phyloP scores from a whole-genome alignment of 2,329 filamentous ascomycete genomes.

The Paraphaeosphaeria minitans region DNA sequence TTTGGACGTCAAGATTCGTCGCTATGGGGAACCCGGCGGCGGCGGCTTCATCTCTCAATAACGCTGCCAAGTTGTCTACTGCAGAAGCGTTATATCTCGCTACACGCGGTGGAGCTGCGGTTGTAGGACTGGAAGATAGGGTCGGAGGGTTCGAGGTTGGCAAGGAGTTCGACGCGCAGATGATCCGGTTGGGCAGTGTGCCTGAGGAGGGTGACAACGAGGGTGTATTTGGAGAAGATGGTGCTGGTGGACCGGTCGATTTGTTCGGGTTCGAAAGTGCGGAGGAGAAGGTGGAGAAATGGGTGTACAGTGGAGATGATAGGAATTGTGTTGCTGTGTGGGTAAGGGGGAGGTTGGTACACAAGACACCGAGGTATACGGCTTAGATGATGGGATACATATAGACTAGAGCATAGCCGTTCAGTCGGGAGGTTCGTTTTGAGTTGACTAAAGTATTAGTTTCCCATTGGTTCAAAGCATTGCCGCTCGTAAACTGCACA shows the following conservation, averaged over 20 bases:
- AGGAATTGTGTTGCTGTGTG: conserved; percentile 87
- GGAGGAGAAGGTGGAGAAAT: conserved; percentile 87
- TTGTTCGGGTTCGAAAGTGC: conserved; percentile 91
- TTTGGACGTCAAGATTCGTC: conserved; percentile 75
- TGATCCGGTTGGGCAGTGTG: conserved; percentile 67
- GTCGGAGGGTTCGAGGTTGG: conserved; percentile 85
- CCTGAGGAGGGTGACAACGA: conserved; percentile 32
- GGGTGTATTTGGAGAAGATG: conserved; percentile 50
- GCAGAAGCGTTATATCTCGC: conserved; percentile 87
- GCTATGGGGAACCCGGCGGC: conserved; percentile 55
- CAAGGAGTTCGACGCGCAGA: conserved; percentile 89
- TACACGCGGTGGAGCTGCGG: conserved; percentile 83
- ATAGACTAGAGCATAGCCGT: neutral
- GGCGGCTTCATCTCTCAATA: conserved; percentile 23
- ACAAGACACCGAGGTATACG: conserved; percentile 48
- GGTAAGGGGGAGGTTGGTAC: conserved; percentile 84
- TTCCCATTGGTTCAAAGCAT: too few relatives aligned
- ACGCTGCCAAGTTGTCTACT: conserved; percentile 71
- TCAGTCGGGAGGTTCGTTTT: neutral
- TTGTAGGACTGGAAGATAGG: conserved; percentile 72
- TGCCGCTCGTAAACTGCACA: too few relatives aligned
- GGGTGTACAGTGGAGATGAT: conserved; percentile 93
- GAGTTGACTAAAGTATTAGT: neutral
- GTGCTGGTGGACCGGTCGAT: conserved; percentile 69
- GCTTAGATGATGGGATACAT: neutral